Percentiles rank a stretch among this genome's conserved stretches.
phyloP scores from a whole-genome alignment of 179 eudicot genomes.

The Sideroxylon spinosum region DNA sequence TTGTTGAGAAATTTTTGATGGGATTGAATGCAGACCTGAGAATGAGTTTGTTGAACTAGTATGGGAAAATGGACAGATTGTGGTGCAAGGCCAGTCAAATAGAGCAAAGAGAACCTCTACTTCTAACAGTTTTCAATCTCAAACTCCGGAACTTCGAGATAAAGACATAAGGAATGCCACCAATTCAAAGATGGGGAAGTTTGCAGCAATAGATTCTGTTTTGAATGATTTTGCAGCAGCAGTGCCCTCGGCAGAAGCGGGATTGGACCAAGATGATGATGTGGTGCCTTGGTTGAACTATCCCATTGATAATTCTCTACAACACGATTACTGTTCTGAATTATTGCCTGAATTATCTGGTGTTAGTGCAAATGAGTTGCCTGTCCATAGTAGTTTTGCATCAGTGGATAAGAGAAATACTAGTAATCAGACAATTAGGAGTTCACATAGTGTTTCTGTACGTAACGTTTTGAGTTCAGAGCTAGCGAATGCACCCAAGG shows the following conservation, averaged over 20 bases:
- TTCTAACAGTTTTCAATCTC: conserved; percentile 35
- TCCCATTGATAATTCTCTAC: conserved; percentile 47
- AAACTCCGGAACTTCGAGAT: conserved; percentile 33
- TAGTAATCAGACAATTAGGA: conserved; percentile 19
- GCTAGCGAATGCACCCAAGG: conserved; percentile 30
- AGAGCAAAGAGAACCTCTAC: conserved; percentile 37
- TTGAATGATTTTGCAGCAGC: conserved; percentile 37
- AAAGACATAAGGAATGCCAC: conserved; percentile 23
- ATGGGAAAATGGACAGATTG: conserved; percentile 68
- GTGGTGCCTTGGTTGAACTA: conserved; percentile 72
- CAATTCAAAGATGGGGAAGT: conserved; percentile 34
- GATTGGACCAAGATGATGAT: conserved; percentile 55
- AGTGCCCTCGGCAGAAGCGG: conserved; percentile 45
- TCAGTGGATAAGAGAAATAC: conserved; percentile 37
- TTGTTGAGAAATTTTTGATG: neutral
- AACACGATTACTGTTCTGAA: conserved; percentile 52
- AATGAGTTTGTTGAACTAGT: conserved; percentile 58
- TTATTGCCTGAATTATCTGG: conserved; percentile 66
- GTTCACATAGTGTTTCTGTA: conserved; percentile 26
- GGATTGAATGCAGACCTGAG: conserved; percentile 39
- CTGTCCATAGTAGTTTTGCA: conserved; percentile 33
- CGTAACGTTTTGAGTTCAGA: conserved; percentile 23
- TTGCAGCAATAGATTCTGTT: conserved; percentile 34
- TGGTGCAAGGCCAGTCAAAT: conserved; percentile 72
- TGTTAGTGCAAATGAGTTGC: conserved; percentile 45